Evolutionary conservation across 352 stramenopile species (phyloP).

Genomic region (Globisporangium takayamanum): DNA sequence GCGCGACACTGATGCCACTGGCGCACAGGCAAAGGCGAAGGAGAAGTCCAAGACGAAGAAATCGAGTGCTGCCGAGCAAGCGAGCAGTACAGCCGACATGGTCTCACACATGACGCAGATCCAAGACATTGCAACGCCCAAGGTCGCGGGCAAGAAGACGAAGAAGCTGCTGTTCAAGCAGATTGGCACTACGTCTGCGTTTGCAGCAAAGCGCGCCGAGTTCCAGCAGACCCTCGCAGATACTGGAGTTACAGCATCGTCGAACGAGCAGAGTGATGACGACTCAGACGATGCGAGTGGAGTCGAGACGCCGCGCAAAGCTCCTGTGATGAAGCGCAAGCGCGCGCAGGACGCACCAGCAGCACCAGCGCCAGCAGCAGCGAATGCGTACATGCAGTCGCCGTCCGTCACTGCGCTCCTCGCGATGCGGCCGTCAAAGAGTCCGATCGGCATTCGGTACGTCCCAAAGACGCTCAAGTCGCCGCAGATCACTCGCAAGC

Average conservation of each 20-base stretch:
- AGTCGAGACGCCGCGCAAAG: conserved; percentile 27
- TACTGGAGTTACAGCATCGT: conserved; percentile 1
- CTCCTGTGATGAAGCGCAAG: conserved; percentile 22
- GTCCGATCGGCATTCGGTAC: conserved; percentile 16
- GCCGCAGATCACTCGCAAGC: conserved; percentile 12
- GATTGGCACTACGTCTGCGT: conserved; percentile 14
- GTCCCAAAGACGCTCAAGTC: conserved; percentile 17
- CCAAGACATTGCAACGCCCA: conserved; percentile 61
- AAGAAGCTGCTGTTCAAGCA: conserved; percentile 30
- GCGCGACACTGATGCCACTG: not conserved
- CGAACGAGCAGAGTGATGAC: conserved; percentile 1
- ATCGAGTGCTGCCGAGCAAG: conserved; percentile 33
- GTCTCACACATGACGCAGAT: conserved; percentile 42
- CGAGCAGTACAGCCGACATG: conserved; percentile 42
- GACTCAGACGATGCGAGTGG: conserved; percentile 14
- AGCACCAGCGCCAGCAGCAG: not conserved
- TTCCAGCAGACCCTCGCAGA: conserved; percentile 35
- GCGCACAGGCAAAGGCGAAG: conserved; percentile 1
- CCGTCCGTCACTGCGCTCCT: conserved; percentile 14
- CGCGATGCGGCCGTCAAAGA: conserved; percentile 18
- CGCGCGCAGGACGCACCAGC: conserved; percentile 11
- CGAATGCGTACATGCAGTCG: conserved; percentile 10
- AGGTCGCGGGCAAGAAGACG: conserved; percentile 49
- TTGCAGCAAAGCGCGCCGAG: conserved; percentile 36
- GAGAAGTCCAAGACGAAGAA: conserved; percentile 16